Evolutionary conservation across 768 basidiomycete genomes (phyloP).

Genomic region (Hypholoma fasciculare): DNA sequence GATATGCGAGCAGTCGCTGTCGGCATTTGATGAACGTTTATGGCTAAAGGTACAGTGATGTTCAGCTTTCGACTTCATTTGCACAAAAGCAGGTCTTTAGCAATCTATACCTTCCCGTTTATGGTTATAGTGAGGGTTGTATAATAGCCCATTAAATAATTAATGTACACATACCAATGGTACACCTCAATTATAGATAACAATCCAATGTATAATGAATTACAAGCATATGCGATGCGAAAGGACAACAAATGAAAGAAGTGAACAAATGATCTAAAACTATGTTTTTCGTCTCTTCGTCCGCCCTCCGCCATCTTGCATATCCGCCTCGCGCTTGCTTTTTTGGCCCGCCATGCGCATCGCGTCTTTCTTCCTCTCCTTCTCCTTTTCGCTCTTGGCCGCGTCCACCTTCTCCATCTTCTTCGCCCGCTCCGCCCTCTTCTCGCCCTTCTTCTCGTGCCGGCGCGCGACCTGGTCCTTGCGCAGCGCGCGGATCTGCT

Average conservation of each 20-base stretch:
- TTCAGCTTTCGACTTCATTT: no score
- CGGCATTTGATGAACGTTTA: background rate
- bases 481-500: slow-evolving; percentile 89
- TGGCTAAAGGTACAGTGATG: background rate
- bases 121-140: background rate
- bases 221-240: background rate
- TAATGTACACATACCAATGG: background rate
- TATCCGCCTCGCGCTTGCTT: slow-evolving; percentile 63
- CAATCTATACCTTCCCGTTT: background rate
- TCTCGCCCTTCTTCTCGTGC: slow-evolving; percentile 86
- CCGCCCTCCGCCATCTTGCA: slow-evolving; percentile 52
- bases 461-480: slow-evolving; percentile 84
- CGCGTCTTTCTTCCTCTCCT: slow-evolving; percentile 72
- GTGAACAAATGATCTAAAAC: background rate
- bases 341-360: slow-evolving; percentile 76
- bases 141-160: background rate
- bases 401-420: slow-evolving; percentile 72
- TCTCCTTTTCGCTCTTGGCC: slow-evolving; percentile 64
- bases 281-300: slow-evolving; percentile 53
- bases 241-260: background rate
- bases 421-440: slow-evolving; percentile 66
- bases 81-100: no score
- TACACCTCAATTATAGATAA: background rate
- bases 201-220: background rate
- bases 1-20: background rate